These are phyloP conservation scores for Cytospora schulzeri DNA, from an alignment of 2,329 filamentous ascomycete genomes.

Conservation along the genomic window DNA sequence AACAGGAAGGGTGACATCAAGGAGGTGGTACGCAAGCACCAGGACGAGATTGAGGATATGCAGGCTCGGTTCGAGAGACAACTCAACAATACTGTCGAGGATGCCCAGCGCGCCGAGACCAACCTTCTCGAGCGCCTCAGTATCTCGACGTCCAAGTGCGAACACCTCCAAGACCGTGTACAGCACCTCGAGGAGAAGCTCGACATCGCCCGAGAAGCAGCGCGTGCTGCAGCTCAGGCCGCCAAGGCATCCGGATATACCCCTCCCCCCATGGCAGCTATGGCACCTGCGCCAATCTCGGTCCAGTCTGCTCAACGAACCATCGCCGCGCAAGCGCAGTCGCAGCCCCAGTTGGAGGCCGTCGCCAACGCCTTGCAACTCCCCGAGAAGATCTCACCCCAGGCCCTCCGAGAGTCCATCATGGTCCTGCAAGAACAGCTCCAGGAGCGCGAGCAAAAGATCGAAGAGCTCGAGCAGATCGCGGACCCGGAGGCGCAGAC, in stretches of 20 bases:
- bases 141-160: slow-evolving; percentile 80
- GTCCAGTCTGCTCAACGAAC: slow-evolving; percentile 29
- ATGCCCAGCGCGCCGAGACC: slow-evolving; percentile 77
- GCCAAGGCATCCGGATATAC: slow-evolving; percentile 56
- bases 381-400: slow-evolving; percentile 88
- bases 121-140: slow-evolving; percentile 80
- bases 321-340: slow-evolving; percentile 31
- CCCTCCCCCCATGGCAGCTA: slow-evolving; percentile 39
- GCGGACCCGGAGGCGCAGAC: slow-evolving; percentile 76
- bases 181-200: slow-evolving; percentile 86
- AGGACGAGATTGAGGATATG: slow-evolving; percentile 72
- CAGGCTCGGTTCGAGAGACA: slow-evolving; percentile 74
- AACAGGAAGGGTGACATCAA: slow-evolving; percentile 62
- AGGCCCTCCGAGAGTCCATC: slow-evolving; percentile 93
- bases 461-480: slow-evolving; percentile 81
- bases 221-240: slow-evolving; percentile 77
- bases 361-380: slow-evolving; percentile 50
- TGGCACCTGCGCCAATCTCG: slow-evolving; percentile 30
- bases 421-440: slow-evolving; percentile 95
- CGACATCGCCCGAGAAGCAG: slow-evolving; percentile 85
- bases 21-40: slow-evolving; percentile 59
- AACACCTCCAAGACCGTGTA: slow-evolving; percentile 84
- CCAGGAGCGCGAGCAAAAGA: slow-evolving; percentile 86
- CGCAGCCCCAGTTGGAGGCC: slow-evolving; percentile 40
- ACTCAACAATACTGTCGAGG: slow-evolving; percentile 74